These are phyloP conservation scores for Coemansia sp. DNA, from an alignment of 192 early-diverging fungal species.

Conservation along the genomic window DNA sequence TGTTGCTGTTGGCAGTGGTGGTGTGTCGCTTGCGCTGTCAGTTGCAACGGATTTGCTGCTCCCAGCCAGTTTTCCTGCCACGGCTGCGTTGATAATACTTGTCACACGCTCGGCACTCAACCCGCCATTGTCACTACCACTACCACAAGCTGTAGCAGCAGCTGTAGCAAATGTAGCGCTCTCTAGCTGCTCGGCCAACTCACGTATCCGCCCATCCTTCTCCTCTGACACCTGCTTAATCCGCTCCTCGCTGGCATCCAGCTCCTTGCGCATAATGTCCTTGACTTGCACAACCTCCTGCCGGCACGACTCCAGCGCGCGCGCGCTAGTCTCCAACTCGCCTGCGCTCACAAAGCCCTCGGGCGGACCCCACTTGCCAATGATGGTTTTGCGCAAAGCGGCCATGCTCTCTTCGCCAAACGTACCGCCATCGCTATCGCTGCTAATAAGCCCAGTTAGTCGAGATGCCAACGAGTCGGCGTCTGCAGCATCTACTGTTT, in stretches of 20 bases:
- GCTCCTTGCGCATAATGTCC: conserved; percentile 30
- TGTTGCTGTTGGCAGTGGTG: no score
- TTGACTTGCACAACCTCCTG: conserved; percentile 33
- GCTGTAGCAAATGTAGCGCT: neutral
- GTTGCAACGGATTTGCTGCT: neutral
- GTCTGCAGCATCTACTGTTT: conserved; percentile 4
- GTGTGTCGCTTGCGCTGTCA: neutral
- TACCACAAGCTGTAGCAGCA: neutral
- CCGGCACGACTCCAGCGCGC: conserved; percentile 11
- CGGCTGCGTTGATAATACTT: conserved; percentile 31
- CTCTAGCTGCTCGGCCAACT: conserved; percentile 15
- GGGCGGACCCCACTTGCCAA: conserved; percentile 26
- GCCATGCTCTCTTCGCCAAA: neutral
- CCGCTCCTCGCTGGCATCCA: conserved; percentile 20
- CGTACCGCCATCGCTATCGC: neutral
- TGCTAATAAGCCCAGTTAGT: conserved; percentile 9
- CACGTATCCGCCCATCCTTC: conserved; percentile 9
- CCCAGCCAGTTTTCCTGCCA: conserved; percentile 14
- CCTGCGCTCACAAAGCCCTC: conserved; percentile 22
- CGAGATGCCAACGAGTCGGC: conserved; percentile 13
- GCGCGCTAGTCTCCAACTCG: conserved; percentile 23
- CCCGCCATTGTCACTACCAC: neutral
- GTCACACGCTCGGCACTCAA: conserved; percentile 25
- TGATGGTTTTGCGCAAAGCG: conserved; percentile 6
- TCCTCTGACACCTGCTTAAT: conserved; percentile 9